Evolutionary conservation across 129 eudicot species (phyloP).

Genomic region (Tagetes erecta): DNA sequence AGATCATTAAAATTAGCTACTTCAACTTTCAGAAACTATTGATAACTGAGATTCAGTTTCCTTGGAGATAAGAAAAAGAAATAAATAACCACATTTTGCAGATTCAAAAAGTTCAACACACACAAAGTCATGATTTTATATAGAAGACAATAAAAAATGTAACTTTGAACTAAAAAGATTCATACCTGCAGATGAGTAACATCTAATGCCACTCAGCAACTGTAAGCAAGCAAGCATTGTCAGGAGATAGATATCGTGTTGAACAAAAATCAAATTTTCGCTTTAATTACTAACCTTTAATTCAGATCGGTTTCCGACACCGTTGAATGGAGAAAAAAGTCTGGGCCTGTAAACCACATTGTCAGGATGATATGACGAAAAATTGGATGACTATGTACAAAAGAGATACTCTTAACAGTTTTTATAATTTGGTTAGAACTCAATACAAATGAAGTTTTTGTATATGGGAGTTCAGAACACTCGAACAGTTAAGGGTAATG

Average conservation of each 20-base stretch:
- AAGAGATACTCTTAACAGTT: constrained; percentile 4
- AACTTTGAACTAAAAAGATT: neutral
- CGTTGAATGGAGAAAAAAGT: constrained; percentile 28
- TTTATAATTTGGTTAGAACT: neutral
- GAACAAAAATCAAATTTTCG: constrained; percentile 6
- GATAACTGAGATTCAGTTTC: constrained; percentile 4
- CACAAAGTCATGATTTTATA: neutral
- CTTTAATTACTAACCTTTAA: constrained; percentile 55
- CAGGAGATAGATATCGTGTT: constrained; percentile 19
- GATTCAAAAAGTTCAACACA: neutral
- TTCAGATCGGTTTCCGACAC: constrained; percentile 40
- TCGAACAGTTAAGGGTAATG: neutral
- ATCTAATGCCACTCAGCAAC: constrained; percentile 55
- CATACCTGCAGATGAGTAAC: constrained; percentile 78
- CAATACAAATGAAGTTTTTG: neutral
- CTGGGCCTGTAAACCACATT: constrained; percentile 56
- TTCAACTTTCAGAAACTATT: constrained; percentile 16
- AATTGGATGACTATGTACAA: constrained; percentile 23
- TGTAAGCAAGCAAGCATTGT: constrained; percentile 39
- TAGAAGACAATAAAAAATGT: constrained; percentile 15
- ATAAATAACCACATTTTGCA: constrained; percentile 12
- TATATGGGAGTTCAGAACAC: constrained; percentile 12
- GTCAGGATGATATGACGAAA: constrained; percentile 33
- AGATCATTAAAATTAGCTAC: constrained; percentile 19
- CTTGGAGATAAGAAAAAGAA: constrained; percentile 10